Conservation (phyloP, 2,329 filamentous ascomycete genomes). For the Apiospora kogelbergensis region DNA sequence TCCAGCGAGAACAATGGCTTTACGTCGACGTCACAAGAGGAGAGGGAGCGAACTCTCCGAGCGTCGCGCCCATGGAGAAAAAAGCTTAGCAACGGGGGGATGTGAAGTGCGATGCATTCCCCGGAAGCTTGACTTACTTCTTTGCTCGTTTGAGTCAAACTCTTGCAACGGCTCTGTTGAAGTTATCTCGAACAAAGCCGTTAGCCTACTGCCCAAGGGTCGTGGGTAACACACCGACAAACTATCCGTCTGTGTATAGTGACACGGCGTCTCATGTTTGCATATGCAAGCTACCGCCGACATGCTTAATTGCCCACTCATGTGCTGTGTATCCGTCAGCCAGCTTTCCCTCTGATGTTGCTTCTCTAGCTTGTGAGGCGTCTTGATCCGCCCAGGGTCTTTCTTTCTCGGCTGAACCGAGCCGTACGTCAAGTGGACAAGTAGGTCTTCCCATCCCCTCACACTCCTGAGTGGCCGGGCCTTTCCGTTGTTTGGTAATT, state of each 20-base stretch:
- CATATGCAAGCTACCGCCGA: background rate
- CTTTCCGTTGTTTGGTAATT: background rate
- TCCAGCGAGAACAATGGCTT: background rate
- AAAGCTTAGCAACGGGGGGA: background rate
- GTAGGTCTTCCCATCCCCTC: background rate
- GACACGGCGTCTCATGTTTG: background rate
- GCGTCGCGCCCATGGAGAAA: background rate
- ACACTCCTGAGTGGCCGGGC: background rate
- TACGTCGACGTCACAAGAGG: background rate
- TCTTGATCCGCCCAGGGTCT: background rate
- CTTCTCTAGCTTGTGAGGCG: background rate
- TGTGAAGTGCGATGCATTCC: background rate
- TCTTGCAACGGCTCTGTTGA: background rate
- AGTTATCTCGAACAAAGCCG: background rate
- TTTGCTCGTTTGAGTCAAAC: background rate
- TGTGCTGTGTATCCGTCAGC: background rate
- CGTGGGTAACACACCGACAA: background rate
- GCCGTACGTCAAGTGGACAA: background rate
- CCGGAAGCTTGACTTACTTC: background rate
- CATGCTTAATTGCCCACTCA: background rate
- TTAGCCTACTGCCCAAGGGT: background rate
- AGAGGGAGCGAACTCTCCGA: background rate
- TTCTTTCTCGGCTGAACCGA: background rate
- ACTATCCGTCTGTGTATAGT: background rate
- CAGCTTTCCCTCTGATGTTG: background rate